Evolutionary conservation across 73 alveolate species (phyloP).

Genomic region (Diophrys sp.): DNA sequence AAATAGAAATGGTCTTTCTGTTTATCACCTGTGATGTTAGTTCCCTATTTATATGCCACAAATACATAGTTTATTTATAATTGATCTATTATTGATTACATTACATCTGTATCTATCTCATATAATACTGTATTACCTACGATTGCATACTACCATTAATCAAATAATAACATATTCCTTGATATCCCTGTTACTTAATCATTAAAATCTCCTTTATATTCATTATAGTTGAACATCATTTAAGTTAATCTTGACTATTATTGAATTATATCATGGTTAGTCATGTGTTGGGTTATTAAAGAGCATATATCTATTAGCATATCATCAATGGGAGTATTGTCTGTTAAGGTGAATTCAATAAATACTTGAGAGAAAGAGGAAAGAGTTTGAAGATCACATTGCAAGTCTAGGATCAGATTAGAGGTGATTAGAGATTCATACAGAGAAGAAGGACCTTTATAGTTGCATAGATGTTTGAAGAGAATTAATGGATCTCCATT

Average conservation of each 20-base stretch:
- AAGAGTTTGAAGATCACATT: no score
- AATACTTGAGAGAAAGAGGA: neutral
- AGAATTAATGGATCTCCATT: no score
- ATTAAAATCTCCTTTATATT: neutral
- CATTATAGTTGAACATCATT: neutral
- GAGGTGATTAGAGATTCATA: no score
- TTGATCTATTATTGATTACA: no score
- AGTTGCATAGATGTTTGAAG: no score
- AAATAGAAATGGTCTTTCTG: no score
- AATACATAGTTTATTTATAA: neutral
- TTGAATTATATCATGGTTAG: neutral
- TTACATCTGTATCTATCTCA: neutral
- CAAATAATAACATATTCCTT: neutral
- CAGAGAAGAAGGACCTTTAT: no score
- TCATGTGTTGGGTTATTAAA: no score
- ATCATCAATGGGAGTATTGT: no score
- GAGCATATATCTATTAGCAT: no score
- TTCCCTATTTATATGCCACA: neutral
- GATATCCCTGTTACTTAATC: neutral
- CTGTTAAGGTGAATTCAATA: neutral
- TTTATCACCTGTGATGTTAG: no score
- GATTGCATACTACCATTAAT: neutral
- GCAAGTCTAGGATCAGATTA: no score
- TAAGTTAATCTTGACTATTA: neutral
- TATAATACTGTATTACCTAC: neutral